Conservation (phyloP, 805 yeast genomes). For the Kodamaea fukazawae region DNA sequence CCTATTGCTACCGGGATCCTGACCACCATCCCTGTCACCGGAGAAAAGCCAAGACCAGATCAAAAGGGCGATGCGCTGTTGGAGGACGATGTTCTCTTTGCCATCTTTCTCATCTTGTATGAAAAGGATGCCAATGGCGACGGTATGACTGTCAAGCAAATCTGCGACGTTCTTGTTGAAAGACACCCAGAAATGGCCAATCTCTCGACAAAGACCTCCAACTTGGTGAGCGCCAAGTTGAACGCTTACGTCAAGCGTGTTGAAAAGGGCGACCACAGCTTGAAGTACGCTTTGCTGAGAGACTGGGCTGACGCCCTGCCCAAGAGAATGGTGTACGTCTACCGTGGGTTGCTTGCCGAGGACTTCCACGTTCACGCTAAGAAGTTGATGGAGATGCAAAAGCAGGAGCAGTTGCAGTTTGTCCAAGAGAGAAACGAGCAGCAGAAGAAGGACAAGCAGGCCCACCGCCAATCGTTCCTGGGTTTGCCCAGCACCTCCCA, state of each 20-base stretch:
- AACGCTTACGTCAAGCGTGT: conserved; percentile 84
- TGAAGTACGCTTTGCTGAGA: conserved; percentile 72
- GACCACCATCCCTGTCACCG: conserved; percentile 77
- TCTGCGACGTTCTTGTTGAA: conserved; percentile 71
- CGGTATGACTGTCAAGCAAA: conserved; percentile 89
- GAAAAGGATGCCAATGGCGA: conserved; percentile 65
- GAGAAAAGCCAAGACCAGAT: conserved; percentile 65
- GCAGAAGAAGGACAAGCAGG: conserved; percentile 13
- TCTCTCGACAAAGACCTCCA: conserved; percentile 75
- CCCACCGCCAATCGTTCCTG: conserved; percentile 25
- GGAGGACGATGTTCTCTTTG: conserved; percentile 73
- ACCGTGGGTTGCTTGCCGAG: conserved; percentile 73
- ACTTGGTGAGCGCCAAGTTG: conserved; percentile 75
- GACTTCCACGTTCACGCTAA: conserved; percentile 74
- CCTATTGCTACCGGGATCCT: conserved; percentile 71
- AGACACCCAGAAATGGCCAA: conserved; percentile 84
- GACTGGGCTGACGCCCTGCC: conserved; percentile 93
- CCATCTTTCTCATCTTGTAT: conserved; percentile 68
- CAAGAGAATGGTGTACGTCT: conserved; percentile 83
- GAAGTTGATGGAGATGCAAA: conserved; percentile 56
- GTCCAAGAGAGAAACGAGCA: conserved; percentile 7
- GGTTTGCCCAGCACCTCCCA: conserved; percentile 2
- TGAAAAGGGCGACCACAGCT: conserved; percentile 74
- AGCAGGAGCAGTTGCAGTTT: conserved; percentile 17
- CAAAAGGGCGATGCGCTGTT: conserved; percentile 56